phyloP scores from a whole-genome alignment of 192 early-diverging fungal species.

The Coemansia sp. region DNA sequence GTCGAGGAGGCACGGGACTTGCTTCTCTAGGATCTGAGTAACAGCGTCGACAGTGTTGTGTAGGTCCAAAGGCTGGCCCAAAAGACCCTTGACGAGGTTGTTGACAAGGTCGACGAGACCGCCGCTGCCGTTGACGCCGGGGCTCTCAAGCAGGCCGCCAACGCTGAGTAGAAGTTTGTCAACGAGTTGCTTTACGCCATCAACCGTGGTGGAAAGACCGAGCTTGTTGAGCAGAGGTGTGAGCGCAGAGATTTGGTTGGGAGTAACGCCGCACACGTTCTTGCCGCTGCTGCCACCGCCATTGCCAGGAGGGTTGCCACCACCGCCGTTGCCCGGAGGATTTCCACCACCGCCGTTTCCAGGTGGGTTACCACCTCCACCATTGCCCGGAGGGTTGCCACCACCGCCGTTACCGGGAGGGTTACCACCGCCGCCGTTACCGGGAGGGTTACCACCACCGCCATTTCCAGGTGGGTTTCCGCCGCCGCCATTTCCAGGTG shows the following conservation, averaged over 20 bases:
- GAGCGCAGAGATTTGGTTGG: slow-evolving; percentile 45
- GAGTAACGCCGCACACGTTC: slow-evolving; percentile 45
- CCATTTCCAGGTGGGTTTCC: neutral
- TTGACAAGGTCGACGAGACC: slow-evolving; percentile 38
- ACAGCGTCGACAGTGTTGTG: slow-evolving; percentile 43
- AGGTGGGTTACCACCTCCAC: neutral
- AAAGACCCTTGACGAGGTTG: slow-evolving; percentile 46
- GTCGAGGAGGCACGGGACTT: slow-evolving; percentile 51
- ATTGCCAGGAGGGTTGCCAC: neutral
- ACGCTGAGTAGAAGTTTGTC: slow-evolving; percentile 32
- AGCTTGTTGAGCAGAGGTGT: slow-evolving; percentile 52
- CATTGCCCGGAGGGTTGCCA: neutral
- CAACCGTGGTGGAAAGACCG: slow-evolving; percentile 40
- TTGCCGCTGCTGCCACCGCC: slow-evolving; percentile 8
- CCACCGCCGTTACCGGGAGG: neutral
- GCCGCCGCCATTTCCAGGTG: slow-evolving; percentile 7
- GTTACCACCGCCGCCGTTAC: slow-evolving; percentile 4
- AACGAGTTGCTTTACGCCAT: slow-evolving; percentile 52
- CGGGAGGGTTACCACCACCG: neutral
- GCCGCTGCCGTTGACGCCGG: slow-evolving; percentile 30
- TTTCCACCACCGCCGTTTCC: neutral
- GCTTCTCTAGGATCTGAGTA: slow-evolving; percentile 39
- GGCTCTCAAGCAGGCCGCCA: slow-evolving; percentile 40
- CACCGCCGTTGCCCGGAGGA: neutral
- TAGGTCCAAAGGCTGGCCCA: slow-evolving; percentile 34